phyloP scores from a whole-genome alignment of 176 grass and related monocot genomes.

The Miscanthus lutarioriparius region DNA sequence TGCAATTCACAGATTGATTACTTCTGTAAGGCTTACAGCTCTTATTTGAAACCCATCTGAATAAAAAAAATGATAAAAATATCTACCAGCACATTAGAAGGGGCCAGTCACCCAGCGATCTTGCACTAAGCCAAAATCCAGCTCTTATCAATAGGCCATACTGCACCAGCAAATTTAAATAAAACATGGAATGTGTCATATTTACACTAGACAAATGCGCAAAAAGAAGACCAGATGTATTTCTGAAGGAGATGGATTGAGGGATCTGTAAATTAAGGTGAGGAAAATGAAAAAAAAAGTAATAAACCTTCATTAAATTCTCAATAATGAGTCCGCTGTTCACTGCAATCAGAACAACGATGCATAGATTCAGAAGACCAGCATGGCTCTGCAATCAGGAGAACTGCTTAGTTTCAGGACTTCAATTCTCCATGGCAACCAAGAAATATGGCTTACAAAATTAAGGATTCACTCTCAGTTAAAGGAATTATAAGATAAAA shows the following conservation, averaged over 20 bases:
- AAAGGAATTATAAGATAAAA: background rate
- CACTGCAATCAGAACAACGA: slow-evolving; percentile 91
- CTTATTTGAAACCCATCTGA: slow-evolving; percentile 14
- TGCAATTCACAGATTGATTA: slow-evolving; percentile 55
- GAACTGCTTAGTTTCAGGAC: slow-evolving; percentile 17
- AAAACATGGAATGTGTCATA: slow-evolving; percentile 11
- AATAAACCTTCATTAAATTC: slow-evolving; percentile 94
- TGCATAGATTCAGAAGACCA: slow-evolving; percentile 97
- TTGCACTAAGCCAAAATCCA: slow-evolving; percentile 97
- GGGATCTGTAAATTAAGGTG: background rate
- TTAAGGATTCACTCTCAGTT: background rate
- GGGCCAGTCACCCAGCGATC: slow-evolving; percentile 83
- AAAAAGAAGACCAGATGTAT: slow-evolving; percentile 29
- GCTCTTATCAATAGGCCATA: slow-evolving; percentile 96
- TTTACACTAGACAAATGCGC: background rate
- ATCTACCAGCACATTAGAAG: slow-evolving; percentile 97
- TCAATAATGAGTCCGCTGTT: slow-evolving; percentile 98
- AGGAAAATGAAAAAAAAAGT: slow-evolving; percentile 12
- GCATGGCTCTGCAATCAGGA: slow-evolving; percentile 85
- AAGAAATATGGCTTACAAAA: slow-evolving; percentile 15
- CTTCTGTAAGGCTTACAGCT: slow-evolving; percentile 13
- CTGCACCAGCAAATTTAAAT: slow-evolving; percentile 50
- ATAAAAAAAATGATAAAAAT: background rate
- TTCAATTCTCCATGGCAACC: background rate
- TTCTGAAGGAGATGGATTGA: background rate